Evolutionary conservation across 2,329 filamentous ascomycete species (phyloP), one percentile per base, ranked within the genome.

Genomic region (Epichloe elymi): DNA sequence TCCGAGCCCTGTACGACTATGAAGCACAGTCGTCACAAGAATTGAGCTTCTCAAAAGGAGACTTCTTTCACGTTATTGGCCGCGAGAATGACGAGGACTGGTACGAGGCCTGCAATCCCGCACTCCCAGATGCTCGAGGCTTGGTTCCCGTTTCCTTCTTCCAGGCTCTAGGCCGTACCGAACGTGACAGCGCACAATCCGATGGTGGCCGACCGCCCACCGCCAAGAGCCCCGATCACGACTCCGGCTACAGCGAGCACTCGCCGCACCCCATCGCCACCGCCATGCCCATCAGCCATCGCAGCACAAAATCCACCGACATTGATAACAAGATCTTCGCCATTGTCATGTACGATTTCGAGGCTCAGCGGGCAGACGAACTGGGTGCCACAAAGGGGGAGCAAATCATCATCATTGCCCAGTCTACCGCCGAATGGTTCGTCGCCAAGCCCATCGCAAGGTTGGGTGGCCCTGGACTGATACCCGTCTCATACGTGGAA

Each of bases 381-480:
- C 71, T 98, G 53, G 90, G 96, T 59, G 93, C 93, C 46, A 94
- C 95, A 67, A 86, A 88, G 45, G 91, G 91, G 52, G 93, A 98
- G 69, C 88, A 90, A 49, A 96, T 98, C 63, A 96, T 98, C 57
- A 90, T 98, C 50, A 97, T 97, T 64, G 93, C 93, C 43, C 93
- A 97, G 67, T 97, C 91, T 6, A 97, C 97, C 62, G 88, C 91
- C 5, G 93, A 98, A 68, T 98, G 93, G 93, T 97, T 97, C 63
- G 91, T 98, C 55, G 93, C 93, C 48, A 98, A 98, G 70, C 93
- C 93, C n/a, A 98, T 98, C 65, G 91, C 90, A 55, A 79, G 93
- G 57, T 75, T 98, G n/a, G 93, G 93, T 42, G 93, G 93, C 1
- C 93, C 93, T 1, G 93, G 93, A 40, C 71, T 98, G 60, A 97